A percentile compares a stretch with the other conserved stretches of the same genome.
Conservation (phyloP, 2,329 filamentous ascomycete genomes). For the Cercospora sp. region DNA sequence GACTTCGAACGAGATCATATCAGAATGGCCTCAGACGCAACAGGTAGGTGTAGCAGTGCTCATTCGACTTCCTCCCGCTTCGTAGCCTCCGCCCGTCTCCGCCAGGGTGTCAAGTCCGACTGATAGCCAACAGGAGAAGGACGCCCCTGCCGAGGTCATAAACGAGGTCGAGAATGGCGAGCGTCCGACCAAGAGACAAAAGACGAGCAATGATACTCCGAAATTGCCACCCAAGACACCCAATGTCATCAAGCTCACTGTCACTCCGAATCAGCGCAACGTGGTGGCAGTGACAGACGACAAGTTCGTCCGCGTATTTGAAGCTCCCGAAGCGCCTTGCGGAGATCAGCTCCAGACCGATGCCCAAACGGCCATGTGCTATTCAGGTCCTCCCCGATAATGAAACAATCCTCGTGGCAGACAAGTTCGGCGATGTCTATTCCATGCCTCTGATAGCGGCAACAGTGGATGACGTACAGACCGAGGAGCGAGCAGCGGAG, state of each 20-base stretch:
- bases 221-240: constrained; percentile 48
- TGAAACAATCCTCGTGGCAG: constrained; percentile 74
- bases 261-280: constrained; percentile 65
- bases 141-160: constrained; percentile 5
- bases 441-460: constrained; percentile 68
- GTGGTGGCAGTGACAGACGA: constrained; percentile 83
- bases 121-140: not conserved
- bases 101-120: not conserved
- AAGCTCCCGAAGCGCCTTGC: constrained; percentile 61
- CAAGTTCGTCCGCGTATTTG: constrained; percentile 84
- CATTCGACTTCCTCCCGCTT: not conserved
- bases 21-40: constrained; percentile 57
- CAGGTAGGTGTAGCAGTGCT: constrained; percentile 5
- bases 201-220: constrained; percentile 34
- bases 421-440: constrained; percentile 98
- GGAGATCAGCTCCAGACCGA: constrained; percentile 72
- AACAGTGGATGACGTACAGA: constrained; percentile 38
- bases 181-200: constrained; percentile 38
- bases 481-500: constrained; percentile 27
- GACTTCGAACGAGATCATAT: constrained; percentile 59
- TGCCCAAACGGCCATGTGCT: constrained; percentile 87
- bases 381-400: constrained; percentile 69
- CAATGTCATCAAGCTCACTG: constrained; percentile 68
- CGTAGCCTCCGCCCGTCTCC: too few species aligned
- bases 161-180: constrained; percentile 24